Base-by-base conservation (phyloP, 805 yeast species). In the Crinitomyces ghanaensis region DNA sequence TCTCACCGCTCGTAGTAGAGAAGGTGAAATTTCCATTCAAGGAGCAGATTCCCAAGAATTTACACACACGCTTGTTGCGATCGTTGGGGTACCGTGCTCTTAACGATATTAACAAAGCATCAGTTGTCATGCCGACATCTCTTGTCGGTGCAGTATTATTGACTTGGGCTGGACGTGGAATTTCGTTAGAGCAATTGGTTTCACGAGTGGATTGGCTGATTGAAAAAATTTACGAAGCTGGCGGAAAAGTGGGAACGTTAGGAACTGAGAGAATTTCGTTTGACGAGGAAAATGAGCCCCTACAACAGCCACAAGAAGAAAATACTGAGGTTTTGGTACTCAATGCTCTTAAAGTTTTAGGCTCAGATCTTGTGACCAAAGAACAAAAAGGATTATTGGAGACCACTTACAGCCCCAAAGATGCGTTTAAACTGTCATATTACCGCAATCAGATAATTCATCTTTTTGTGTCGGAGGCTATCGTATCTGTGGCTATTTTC, bases 391-490 rank as follows among this genome's bases (percentile, higher is more conserved):
- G 48, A 19, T 40, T 61, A 32, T 42, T 61, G 11, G 67, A 60
- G 38, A 45, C 58, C 15, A 59, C 60, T 15, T 60, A 53, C 44
- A 43, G 34, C 29, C 57, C 74, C 19, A 61, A 59, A 33, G 72
- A 69, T 41, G 55, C 71, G 7, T 66, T 73, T 53, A 76, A 70
- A 51, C 59, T 72, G 26, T 59, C 70, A 27, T 72, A 69, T 46
- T 72, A 72, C 53, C 69, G 76, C 41, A 72, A 72, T 50, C 67
- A 70, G 48, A 56, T 66, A 6, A 68, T 72, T 26, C 77, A 71
- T 49, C 49, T 72, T 48, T 63, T 72, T 38, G 66, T 72, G 21
- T 61, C 66, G 23, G 69, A 67, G 38, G 62, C 75, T 19, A 59
- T 72, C 35, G 63, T 62, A 3, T 57, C 70, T 18, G 59, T 66